Base-by-base conservation (phyloP, 305 asterid genomes). In the Coffea humblotiana region DNA sequence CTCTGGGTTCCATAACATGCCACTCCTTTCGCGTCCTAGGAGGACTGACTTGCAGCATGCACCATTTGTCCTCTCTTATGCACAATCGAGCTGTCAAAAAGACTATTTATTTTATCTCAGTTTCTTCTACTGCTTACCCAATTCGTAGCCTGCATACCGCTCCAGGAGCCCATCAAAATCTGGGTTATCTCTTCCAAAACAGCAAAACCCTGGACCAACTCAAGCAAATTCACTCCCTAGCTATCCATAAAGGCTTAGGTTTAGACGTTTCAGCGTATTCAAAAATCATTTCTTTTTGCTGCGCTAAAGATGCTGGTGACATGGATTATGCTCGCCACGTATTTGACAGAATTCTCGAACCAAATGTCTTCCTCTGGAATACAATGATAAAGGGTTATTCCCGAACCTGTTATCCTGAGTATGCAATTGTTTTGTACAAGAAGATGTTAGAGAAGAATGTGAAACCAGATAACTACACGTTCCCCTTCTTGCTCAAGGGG, bases 401-500 rank as follows among this genome's bases (percentile, higher is more conserved):
- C 16, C 67, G 60, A 27, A 70, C 47, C n/a, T 52, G 75, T 47
- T 69, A 66, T 61, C 80, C 84, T 10, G 40, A 75, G 6, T n/a
- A 77, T 71, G 83, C 76, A 35, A 67, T 81, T 40, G 71, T 80
- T 14, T 19, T 79, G 82, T 85, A 82, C 51, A 52, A 54, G 60
- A 77, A 74, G 45, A 82, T 85, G 88, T 81, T 85, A 67, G 71
- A 77, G 63, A 74, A n/a, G 63, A 74, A 80, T 64, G 65, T 70
- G 9, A 79, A 74, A 56, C 88, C 83, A 11, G 88, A 85, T 71
- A 74, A 48, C 71, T 80, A 85, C 66, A 85, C 86, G 12, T 85
- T 72, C 63, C 86, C 88, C 5, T 85, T 83, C 74, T 78, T 85
- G 77, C 77, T 85, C 49, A 83, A 85, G 86, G 84, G 88, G 23